Evolutionary conservation across 148 eudicot genomes (phyloP).

Genomic region (Fagopyrum tataricum): DNA sequence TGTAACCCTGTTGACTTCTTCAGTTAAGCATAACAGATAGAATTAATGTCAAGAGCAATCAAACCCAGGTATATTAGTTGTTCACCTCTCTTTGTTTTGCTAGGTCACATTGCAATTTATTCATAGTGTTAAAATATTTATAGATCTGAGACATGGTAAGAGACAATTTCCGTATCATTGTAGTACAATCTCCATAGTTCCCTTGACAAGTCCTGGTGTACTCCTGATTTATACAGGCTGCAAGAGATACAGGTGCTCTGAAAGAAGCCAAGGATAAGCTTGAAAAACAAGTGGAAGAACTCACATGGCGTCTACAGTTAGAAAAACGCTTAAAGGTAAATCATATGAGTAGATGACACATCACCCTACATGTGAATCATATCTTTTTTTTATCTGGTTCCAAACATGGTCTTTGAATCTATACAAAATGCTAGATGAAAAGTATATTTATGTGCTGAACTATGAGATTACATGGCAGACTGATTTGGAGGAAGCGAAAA

Average conservation of each 20-base stretch:
- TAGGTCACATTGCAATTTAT: background rate
- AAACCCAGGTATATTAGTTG: background rate
- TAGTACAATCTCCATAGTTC: background rate
- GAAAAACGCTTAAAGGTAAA: constrained; percentile 91
- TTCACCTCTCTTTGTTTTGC: background rate
- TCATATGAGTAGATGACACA: background rate
- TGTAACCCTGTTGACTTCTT: background rate
- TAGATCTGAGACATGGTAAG: background rate
- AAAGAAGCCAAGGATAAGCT: constrained; percentile 99
- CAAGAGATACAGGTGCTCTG: constrained; percentile 96
- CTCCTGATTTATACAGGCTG: constrained; percentile 48
- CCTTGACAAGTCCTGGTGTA: background rate
- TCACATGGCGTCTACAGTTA: constrained; percentile 89
- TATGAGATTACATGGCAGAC: constrained; percentile 45
- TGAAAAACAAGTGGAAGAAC: constrained; percentile 90
- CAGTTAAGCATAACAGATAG: background rate
- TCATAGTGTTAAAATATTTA: background rate
- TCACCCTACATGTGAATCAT: background rate
- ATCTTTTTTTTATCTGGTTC: constrained; percentile 1
- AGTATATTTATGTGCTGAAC: constrained; percentile 11
- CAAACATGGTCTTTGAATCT: background rate
- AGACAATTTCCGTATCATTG: background rate
- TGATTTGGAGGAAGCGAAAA: constrained; percentile 87
- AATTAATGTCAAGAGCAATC: background rate
- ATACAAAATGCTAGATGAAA: constrained; percentile 2